These are phyloP conservation scores for Silene coronaria DNA, from an alignment of 179 eudicot genomes.

Conservation along the genomic window DNA sequence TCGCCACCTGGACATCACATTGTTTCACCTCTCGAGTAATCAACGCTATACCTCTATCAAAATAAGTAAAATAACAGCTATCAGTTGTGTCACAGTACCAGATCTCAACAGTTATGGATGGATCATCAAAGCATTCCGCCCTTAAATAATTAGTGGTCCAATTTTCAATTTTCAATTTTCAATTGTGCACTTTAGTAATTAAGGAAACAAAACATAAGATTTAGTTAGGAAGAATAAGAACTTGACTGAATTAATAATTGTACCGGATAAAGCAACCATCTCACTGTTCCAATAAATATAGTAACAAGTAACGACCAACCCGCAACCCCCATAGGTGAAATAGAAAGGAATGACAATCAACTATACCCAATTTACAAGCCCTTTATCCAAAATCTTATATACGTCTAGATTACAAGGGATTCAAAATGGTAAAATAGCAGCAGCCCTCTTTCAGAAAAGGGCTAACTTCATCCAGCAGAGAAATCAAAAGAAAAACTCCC, in stretches of 20 bases:
- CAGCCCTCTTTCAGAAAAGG: slow-evolving; percentile 13
- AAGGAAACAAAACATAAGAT: too few species aligned
- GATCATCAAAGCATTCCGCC: too few species aligned
- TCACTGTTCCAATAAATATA: too few species aligned
- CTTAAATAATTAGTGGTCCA: too few species aligned
- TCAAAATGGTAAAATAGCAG: slow-evolving; percentile 10
- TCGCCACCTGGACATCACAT: too few species aligned
- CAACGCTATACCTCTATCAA: too few species aligned
- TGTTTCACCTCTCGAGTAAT: too few species aligned
- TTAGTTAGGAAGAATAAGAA: neutral
- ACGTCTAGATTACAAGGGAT: slow-evolving; percentile 28
- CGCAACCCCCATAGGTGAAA: neutral
- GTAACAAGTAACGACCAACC: slow-evolving; percentile 7
- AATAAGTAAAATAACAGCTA: too few species aligned
- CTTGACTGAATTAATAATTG: neutral
- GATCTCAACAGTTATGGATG: too few species aligned
- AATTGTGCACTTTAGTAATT: too few species aligned
- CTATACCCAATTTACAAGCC: slow-evolving; percentile 32
- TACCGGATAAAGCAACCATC: slow-evolving; percentile 16
- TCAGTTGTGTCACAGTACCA: too few species aligned
- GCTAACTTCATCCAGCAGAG: slow-evolving; percentile 14
- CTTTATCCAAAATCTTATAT: slow-evolving; percentile 31
- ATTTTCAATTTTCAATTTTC: too few species aligned
- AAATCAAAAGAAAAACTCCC: slow-evolving; percentile 23
- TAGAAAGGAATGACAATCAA: slow-evolving; percentile 15